These are phyloP conservation scores for Cryptosporidium viatorum DNA, from an alignment of 169 alveolate genomes.

Conservation along the genomic window DNA sequence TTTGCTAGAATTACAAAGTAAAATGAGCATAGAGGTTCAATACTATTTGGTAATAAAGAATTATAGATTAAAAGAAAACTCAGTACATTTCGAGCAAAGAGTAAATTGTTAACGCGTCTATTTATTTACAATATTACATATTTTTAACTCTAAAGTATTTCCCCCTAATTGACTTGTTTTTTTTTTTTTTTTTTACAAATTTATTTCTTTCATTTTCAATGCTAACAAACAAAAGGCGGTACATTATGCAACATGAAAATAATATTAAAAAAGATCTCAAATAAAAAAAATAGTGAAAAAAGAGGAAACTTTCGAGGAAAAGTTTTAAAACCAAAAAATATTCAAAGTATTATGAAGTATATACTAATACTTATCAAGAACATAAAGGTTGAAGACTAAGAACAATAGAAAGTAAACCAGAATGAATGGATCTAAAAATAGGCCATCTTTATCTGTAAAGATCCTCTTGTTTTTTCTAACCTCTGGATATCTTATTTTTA, in stretches of 20 bases:
- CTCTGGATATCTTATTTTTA: neutral
- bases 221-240: neutral
- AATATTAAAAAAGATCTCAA: constrained; percentile 19
- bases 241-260: neutral
- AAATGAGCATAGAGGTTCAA: too few species aligned
- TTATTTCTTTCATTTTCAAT: neutral
- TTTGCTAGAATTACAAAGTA: neutral
- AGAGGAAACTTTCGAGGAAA: neutral
- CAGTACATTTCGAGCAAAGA: too few species aligned
- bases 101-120: too few species aligned
- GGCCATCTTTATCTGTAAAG: constrained; percentile 10
- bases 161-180: too few species aligned
- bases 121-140: too few species aligned
- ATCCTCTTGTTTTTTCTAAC: constrained; percentile 10
- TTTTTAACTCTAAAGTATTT: neutral
- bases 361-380: neutral
- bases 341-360: constrained; percentile 10
- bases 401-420: neutral
- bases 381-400: neutral
- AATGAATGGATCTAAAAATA: constrained; percentile 33
- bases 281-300: neutral
- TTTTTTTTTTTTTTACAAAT: neutral
- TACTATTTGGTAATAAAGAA: too few species aligned
- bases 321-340: neutral
- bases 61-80: too few species aligned